phyloP scores from a whole-genome alignment of 2,329 filamentous ascomycete species.

The Alternaria brassicae region DNA sequence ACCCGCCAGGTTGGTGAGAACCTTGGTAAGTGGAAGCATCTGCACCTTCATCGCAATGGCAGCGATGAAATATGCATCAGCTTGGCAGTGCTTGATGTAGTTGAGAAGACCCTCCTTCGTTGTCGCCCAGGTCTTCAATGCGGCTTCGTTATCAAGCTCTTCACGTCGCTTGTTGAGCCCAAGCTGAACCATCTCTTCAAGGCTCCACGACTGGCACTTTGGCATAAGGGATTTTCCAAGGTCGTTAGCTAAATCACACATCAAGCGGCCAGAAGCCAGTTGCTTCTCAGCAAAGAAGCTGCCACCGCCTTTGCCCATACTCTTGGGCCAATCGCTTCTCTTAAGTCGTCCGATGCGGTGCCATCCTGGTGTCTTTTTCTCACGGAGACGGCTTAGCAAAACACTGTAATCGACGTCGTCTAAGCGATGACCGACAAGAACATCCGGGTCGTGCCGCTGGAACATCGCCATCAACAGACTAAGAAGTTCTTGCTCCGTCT shows the following conservation, averaged over 20 bases:
- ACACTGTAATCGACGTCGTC: conserved; percentile 97
- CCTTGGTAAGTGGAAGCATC: conserved; percentile 91
- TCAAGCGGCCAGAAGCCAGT: conserved; percentile 82
- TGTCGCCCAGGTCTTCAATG: conserved; percentile 84
- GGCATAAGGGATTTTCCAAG: conserved; percentile 96
- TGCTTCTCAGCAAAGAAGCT: conserved; percentile 94
- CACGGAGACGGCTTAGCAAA: conserved; percentile 81
- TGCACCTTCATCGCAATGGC: conserved; percentile 88
- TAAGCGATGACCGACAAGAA: conserved; percentile 91
- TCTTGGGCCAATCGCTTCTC: conserved; percentile 83
- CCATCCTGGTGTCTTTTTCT: conserved; percentile 93
- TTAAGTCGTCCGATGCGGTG: conserved; percentile 89
- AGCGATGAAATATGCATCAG: conserved; percentile 94
- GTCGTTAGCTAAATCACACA: conserved; percentile 95
- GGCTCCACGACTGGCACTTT: conserved; percentile 96
- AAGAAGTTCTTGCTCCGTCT: conserved; percentile 83
- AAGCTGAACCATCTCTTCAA: conserved; percentile 96
- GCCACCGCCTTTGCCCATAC: conserved; percentile 82
- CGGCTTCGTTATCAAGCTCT: conserved; percentile 87
- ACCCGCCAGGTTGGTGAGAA: conserved; percentile 93
- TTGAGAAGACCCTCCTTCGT: conserved; percentile 88
- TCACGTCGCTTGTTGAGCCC: conserved; percentile 80
- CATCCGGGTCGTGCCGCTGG: conserved; percentile 88
- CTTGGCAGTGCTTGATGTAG: conserved; percentile 91
- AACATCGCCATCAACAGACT: conserved; percentile 89